Evolutionary conservation across 768 basidiomycete species (phyloP).

Genomic region (Tricholoma terreum): DNA sequence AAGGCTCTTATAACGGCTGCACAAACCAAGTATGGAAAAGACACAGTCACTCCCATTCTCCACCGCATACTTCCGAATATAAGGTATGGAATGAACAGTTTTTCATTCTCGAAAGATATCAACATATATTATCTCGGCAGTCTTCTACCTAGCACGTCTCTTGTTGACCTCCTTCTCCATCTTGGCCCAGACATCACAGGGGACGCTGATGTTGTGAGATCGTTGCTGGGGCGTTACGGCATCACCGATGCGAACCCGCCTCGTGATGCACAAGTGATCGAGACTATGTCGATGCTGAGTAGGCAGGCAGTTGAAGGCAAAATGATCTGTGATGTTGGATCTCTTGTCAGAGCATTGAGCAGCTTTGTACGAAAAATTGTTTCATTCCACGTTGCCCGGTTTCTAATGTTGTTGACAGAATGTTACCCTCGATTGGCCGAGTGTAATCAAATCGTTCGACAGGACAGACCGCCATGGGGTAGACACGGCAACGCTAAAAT

Average conservation of each 20-base stretch:
- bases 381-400: background rate
- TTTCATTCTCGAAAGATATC: background rate
- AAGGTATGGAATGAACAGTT: conserved; percentile 44
- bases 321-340: conserved; percentile 68
- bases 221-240: conserved; percentile 70
- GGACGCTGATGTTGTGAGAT: conserved; percentile 67
- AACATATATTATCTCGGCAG: conserved; percentile 33
- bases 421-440: conserved; percentile 72
- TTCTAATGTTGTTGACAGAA: conserved; percentile 41
- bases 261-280: conserved; percentile 64
- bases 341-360: conserved; percentile 68
- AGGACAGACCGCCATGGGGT: conserved; percentile 78
- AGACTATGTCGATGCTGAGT: conserved; percentile 66
- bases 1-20: conserved; percentile 72
- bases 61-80: conserved; percentile 71
- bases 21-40: conserved; percentile 78
- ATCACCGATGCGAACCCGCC: conserved; percentile 72
- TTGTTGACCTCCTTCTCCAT: conserved; percentile 73
- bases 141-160: conserved; percentile 60
- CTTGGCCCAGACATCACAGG: conserved; percentile 77
- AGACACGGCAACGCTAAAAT: conserved; percentile 85
- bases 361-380: conserved; percentile 58
- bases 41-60: conserved; percentile 70
- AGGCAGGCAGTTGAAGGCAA: conserved; percentile 72
- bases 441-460: conserved; percentile 84